Base-by-base conservation (phyloP, 495 filamentous ascomycete species). In the Penicillium egyptiacum region DNA sequence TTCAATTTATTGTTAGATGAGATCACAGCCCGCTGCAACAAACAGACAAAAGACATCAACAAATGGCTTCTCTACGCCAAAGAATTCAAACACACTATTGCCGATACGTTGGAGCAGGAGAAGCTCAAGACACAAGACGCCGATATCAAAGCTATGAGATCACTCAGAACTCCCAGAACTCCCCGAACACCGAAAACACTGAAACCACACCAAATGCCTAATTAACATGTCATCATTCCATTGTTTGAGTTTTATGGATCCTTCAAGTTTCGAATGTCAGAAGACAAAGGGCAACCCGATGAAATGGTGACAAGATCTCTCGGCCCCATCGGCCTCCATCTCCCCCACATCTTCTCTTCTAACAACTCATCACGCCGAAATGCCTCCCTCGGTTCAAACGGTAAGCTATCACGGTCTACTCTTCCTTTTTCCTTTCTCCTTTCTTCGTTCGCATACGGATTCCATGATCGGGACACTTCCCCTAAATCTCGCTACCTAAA, bases 381-480 rank as follows among this genome's bases (percentile, higher is more conserved):
- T 77, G 75, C 73, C 75, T 56, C 72, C 74, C 6, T 69, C 70
- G 60, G 65, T 66, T 8, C 75, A 76, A 61, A 77, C 75, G 46
- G 75, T 76, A 65, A 70, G 69, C 58, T 1, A 9, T 20, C 22
- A 14, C 20, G 14, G 11, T 30, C 11, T 30, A 31, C 5, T 37
- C 25, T 23, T 22, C 7, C 41, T 12, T 20, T 44, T 45, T 22
- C 8, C 6, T 44, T 45, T 22, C 8, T 1, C 26, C 26, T 28
- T 40, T 33, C 42, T 47, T 12, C 23, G 46, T 10, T 50, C n/a
- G 33, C 39, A 19, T 41, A 23, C 28, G 23, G 41, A 35, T 22
- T 23, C 12, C n/a, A 54, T 51, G 14, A 5, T 26, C 37, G 6
- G 9, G 41, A 12, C 17, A 25, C 17, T n/a, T 19, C 20, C 31